These are phyloP conservation scores for Sclerotinia subarctica DNA, from an alignment of 2,329 filamentous ascomycete species.

Conservation along the genomic window DNA sequence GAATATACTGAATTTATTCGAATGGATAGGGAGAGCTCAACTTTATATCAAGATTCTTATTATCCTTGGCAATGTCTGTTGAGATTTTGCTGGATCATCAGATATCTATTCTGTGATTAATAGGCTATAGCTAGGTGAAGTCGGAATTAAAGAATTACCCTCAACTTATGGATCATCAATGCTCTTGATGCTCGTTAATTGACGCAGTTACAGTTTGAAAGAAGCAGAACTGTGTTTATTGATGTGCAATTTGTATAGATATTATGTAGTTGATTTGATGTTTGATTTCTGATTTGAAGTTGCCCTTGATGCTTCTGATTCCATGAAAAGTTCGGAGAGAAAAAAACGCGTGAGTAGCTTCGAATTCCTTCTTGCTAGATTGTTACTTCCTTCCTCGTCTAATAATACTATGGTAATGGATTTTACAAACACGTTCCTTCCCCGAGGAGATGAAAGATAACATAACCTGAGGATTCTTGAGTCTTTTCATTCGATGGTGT, in stretches of 20 bases:
- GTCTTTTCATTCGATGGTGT: background rate
- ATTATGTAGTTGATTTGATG: background rate
- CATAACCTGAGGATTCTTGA: background rate
- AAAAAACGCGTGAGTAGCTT: no score
- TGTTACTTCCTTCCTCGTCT: background rate
- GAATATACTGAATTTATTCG: background rate
- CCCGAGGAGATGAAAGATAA: no score
- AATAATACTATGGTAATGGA: background rate
- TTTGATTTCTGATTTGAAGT: background rate
- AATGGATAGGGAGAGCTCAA: background rate
- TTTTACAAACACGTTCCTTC: background rate
- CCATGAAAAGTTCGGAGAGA: no score
- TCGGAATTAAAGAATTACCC: background rate
- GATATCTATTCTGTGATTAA: background rate
- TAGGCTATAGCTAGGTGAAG: background rate
- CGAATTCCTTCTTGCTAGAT: no score
- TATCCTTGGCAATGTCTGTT: background rate
- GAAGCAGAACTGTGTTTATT: background rate
- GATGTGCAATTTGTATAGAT: background rate
- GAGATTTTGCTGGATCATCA: background rate
- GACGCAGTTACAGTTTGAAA: background rate
- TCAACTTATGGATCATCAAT: no score
- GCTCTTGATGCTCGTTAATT: no score
- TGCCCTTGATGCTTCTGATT: background rate
- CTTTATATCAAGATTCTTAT: background rate